Evolutionary conservation across 2,329 filamentous ascomycete genomes (phyloP).

Genomic region (Verticillium isaacii): DNA sequence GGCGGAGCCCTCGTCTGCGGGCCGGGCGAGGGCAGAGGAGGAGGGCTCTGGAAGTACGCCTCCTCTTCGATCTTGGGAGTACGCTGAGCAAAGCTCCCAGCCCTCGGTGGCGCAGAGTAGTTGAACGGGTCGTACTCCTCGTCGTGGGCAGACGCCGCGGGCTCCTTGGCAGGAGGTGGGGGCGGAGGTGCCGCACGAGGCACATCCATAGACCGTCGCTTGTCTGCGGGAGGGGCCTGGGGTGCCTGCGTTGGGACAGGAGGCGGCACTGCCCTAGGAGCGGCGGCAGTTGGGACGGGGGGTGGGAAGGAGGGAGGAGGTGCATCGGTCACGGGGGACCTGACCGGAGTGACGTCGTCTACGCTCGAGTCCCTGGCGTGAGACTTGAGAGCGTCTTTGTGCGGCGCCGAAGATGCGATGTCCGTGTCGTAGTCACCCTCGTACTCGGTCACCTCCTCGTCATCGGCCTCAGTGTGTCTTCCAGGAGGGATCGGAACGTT

Average conservation of each 20-base stretch:
- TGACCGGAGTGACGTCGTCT: conserved; percentile 62
- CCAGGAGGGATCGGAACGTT: conserved; percentile 35
- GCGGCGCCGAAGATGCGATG: conserved; percentile 87
- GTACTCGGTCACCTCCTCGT: conserved; percentile 85
- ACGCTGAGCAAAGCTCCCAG: conserved; percentile 23
- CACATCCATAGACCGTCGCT: conserved; percentile 63
- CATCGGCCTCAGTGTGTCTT: conserved; percentile 49
- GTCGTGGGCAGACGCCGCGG: conserved; percentile 35
- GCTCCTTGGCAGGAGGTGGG: conserved; percentile 46
- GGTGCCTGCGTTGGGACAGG: conserved; percentile 40
- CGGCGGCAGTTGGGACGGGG: conserved; percentile 47
- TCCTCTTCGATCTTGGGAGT: conserved; percentile 41
- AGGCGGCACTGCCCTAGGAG: conserved; percentile 56
- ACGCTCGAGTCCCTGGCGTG: conserved; percentile 73
- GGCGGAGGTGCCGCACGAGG: conserved; percentile 68
- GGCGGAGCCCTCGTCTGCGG: conserved; percentile 16
- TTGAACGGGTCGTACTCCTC: conserved; percentile 69
- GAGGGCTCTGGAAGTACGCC: conserved; percentile 39
- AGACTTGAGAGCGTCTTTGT: conserved; percentile 87
- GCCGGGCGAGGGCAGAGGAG: conserved; percentile 32
- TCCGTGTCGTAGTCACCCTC: conserved; percentile 98
- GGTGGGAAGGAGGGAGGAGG: conserved; percentile 46
- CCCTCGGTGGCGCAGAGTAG: conserved; percentile 35
- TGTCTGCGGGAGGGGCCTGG: conserved; percentile 49
- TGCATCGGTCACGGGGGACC: conserved; percentile 44